phyloP scores from a whole-genome alignment of 139 green algal species.

The Dunaliella sp. region DNA sequence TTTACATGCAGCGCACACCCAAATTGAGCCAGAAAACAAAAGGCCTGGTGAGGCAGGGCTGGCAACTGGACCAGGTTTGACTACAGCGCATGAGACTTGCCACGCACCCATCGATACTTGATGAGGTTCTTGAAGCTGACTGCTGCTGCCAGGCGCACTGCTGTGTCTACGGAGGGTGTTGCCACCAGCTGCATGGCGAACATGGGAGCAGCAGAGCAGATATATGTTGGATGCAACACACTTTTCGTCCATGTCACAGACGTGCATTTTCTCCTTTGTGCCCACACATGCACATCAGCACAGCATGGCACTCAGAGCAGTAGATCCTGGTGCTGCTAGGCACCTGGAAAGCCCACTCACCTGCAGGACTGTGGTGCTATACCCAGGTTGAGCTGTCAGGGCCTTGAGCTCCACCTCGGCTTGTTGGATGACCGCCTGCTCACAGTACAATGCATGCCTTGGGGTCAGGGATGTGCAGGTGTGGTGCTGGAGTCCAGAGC shows the following conservation, averaged over 20 bases:
- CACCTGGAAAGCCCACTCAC: too few species aligned
- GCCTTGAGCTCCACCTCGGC: conserved; percentile 79
- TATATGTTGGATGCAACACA: not conserved
- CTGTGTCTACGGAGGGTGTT: conserved; percentile 48
- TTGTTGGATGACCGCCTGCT: conserved; percentile 75
- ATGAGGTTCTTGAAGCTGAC: conserved; percentile 98
- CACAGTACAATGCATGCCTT: not conserved
- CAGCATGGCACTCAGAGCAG: too few species aligned
- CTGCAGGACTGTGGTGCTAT: conserved; percentile 73
- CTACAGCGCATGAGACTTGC: not conserved
- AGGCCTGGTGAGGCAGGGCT: not conserved
- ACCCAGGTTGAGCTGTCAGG: conserved; percentile 62
- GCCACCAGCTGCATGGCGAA: conserved; percentile 61
- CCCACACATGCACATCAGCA: too few species aligned
- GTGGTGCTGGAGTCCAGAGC: too few species aligned
- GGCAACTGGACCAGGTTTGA: not conserved
- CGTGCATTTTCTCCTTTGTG: not conserved
- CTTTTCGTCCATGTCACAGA: not conserved
- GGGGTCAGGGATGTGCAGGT: too few species aligned
- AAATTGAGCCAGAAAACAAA: too few species aligned
- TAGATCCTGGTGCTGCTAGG: too few species aligned
- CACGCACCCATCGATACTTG: conserved; percentile 84
- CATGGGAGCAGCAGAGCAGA: not conserved
- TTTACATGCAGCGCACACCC: too few species aligned
- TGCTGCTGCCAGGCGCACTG: conserved; percentile 84